A percentile compares a stretch with the other conserved stretches of the same genome.
phyloP scores from a whole-genome alignment of 805 yeast species.

The Clavispora phyllophila region DNA sequence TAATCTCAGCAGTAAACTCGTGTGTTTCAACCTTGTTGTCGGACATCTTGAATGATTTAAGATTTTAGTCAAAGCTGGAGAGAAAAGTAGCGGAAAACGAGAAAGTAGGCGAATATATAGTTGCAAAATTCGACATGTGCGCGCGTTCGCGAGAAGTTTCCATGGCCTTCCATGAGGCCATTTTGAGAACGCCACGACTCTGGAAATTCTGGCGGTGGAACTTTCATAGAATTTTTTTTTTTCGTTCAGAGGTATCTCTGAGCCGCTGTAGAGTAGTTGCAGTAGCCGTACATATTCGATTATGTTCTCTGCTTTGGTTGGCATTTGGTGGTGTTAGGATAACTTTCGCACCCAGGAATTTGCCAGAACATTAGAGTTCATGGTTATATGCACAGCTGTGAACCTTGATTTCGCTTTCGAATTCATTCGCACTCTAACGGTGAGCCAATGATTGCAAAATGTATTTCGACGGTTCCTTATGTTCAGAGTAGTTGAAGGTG shows the following conservation, averaged over 20 bases:
- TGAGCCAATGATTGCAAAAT: too few relatives aligned
- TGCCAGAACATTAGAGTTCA: not conserved
- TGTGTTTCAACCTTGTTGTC: constrained; percentile 65
- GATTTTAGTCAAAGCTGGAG: not conserved
- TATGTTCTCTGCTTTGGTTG: not conserved
- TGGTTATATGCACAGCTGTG: too few relatives aligned
- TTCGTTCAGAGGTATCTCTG: too few relatives aligned
- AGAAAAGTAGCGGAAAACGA: not conserved
- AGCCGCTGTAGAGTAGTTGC: too few relatives aligned
- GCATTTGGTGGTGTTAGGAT: too few relatives aligned
- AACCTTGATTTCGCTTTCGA: too few relatives aligned
- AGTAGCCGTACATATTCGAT: too few relatives aligned
- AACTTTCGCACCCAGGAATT: not conserved
- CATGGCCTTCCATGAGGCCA: constrained; percentile 25
- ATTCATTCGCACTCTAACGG: too few relatives aligned
- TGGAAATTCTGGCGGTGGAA: not conserved
- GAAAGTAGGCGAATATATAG: constrained; percentile 5
- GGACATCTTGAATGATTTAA: constrained; percentile 33
- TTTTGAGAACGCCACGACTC: not conserved
- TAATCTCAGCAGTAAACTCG: constrained; percentile 99
- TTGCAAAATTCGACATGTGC: constrained; percentile 7
- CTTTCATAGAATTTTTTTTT: too few relatives aligned
- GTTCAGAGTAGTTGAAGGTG: too few relatives aligned
- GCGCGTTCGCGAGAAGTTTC: constrained; percentile 21
- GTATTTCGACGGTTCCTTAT: too few relatives aligned